Conservation (phyloP, 176 grass and related monocot species). For the Eleusine indica region DNA sequence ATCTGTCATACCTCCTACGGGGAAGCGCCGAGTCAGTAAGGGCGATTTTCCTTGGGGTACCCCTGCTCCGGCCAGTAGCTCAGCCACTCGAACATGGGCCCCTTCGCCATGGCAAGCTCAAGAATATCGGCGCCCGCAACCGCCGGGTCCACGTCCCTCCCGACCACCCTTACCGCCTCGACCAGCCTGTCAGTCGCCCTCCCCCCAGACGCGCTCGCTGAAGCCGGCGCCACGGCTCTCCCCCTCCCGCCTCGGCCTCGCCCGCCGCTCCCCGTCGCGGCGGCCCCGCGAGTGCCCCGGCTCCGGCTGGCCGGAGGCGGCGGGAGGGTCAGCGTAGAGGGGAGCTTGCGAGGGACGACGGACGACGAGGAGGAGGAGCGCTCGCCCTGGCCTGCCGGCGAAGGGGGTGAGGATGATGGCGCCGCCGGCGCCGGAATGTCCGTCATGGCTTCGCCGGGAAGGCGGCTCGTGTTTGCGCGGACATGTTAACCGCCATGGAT, state of each 20-base stretch:
- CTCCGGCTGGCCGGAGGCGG: neutral
- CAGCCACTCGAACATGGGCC: conserved; percentile 49
- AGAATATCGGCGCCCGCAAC: conserved; percentile 47
- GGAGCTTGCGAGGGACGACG: conserved; percentile 1
- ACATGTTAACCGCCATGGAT: neutral
- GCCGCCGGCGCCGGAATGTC: neutral
- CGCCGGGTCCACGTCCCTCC: conserved; percentile 5
- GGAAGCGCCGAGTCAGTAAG: conserved; percentile 25
- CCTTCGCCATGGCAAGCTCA: conserved; percentile 54
- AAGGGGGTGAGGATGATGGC: neutral
- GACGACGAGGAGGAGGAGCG: neutral
- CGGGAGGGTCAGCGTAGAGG: neutral
- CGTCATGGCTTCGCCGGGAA: conserved; percentile 33
- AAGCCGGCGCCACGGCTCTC: neutral
- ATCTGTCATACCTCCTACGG: conserved; percentile 16
- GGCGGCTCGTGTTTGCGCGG: neutral
- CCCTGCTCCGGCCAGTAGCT: conserved; percentile 54
- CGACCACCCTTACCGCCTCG: conserved; percentile 24
- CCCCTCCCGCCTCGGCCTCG: neutral
- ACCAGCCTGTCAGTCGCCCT: neutral
- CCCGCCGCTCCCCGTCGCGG: neutral
- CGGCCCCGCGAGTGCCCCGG: neutral
- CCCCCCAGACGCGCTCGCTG: neutral
- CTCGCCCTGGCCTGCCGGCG: neutral
- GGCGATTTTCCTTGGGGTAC: conserved; percentile 31